phyloP scores from a whole-genome alignment of 139 green algal genomes.

The Desmodesmus armatus region DNA sequence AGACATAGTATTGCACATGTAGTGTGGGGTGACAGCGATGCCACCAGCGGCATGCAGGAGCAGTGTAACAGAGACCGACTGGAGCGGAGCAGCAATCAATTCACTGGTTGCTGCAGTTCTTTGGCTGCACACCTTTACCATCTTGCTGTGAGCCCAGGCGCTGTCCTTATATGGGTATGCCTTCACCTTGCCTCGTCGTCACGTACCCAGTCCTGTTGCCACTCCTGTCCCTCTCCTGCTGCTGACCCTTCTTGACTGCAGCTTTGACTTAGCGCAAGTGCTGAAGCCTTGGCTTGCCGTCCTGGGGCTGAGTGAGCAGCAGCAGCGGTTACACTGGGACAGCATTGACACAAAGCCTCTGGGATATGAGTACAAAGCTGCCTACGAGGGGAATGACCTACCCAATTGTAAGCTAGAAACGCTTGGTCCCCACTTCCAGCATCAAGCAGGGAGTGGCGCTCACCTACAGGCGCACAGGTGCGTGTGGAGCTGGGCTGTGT shows the following conservation, averaged over 20 bases:
- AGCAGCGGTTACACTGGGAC: background rate
- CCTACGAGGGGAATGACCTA: no score
- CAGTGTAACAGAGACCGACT: no score
- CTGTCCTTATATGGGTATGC: background rate
- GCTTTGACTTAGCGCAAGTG: background rate
- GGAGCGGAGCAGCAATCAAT: no score
- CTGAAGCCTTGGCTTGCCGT: background rate
- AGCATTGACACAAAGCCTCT: constrained; percentile 8
- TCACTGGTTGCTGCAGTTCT: no score
- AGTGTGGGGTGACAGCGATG: no score
- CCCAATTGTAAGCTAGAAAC: background rate
- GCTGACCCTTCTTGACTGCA: background rate
- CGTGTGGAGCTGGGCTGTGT: background rate
- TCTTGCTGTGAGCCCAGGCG: background rate
- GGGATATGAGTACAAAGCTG: background rate
- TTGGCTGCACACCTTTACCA: background rate
- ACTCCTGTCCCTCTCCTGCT: background rate
- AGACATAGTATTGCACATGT: no score
- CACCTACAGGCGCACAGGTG: constrained; percentile 19
- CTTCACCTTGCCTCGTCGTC: no score
- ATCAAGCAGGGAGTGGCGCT: no score
- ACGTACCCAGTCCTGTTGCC: no score
- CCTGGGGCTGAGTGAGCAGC: background rate
- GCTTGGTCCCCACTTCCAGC: background rate
- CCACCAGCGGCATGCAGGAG: no score